Evolutionary conservation across 2,329 filamentous ascomycete genomes (phyloP), one percentile per base, ranked within the genome.

Genomic region (Exophiala aquamarina): DNA sequence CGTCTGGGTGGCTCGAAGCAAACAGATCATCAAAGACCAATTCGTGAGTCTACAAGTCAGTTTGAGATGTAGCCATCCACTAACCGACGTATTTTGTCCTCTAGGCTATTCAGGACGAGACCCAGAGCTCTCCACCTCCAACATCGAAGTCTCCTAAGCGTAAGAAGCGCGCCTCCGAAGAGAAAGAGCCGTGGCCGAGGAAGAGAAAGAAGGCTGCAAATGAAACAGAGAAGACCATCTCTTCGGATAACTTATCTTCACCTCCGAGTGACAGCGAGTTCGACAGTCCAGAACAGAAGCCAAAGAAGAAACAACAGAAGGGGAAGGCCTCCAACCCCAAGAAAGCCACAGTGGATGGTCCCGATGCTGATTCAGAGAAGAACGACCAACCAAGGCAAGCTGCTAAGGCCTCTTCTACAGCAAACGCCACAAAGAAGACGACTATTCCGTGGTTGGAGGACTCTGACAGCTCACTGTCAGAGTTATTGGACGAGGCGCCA

Each of bases 401-500:
- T 36, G 33, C 17, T 33, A 37, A 33, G 37, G 19, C 42, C 14
- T 40, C 42, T 15, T 14, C 34, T n/a, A n/a, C 23, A 14, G 39
- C 32, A 42, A 43, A 23, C 33, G 49, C 23, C 26, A 49, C 13
- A 23, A n/a, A 9, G 23, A 34, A 29, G 23, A 15, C 13, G 32
- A 18, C 17, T 23, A 29, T 21, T 20, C 52, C 19, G 54, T 41
- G 28, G n/a, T n/a, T n/a, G 17, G 49, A 47, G 35, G 71, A 61
- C 7, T 80, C 78, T 0, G 78, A 84, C 37, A 83, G 77, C 61
- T 84, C 87, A 44, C 71, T 89, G 66, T 92, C 87, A 0, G 77
- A 81, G 3, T 76, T 95, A n/a, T 71, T 93, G 32, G 91, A 95
- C 62, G 87, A 92, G 54, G 75, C 74, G 2, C 80, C 81, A 8